A percentile compares a stretch with the other conserved stretches of the same genome.
These are phyloP conservation scores for Cladosporium sp. DNA, from an alignment of 2,329 filamentous ascomycete genomes.

Conservation along the genomic window DNA sequence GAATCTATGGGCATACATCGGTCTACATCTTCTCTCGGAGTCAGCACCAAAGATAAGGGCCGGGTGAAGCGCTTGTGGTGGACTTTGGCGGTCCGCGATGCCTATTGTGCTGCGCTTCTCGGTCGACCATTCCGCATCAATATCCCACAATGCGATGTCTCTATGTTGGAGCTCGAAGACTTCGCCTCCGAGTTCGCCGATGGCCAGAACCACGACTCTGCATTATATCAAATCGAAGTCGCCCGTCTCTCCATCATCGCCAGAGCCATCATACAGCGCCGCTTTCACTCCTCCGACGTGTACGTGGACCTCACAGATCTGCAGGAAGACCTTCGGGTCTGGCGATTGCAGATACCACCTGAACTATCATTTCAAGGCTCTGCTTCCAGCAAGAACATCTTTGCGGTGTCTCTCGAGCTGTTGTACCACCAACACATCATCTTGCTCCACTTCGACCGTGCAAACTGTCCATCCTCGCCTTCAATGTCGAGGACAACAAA, in stretches of 20 bases:
- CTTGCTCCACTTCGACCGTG: slow-evolving; percentile 16
- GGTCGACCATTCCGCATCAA: slow-evolving; percentile 28
- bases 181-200: slow-evolving; percentile 18
- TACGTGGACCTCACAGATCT: slow-evolving; percentile 13
- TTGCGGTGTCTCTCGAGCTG: slow-evolving; percentile 11
- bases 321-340: slow-evolving; percentile 6
- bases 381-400: slow-evolving; percentile 1
- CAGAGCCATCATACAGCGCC: slow-evolving; percentile 19
- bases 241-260: slow-evolving; percentile 25
- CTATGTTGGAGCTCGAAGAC: slow-evolving; percentile 22
- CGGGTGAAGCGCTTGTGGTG: slow-evolving; percentile 27
- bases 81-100: slow-evolving; percentile 26
- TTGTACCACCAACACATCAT: slow-evolving; percentile 21
- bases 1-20: slow-evolving; percentile 28
- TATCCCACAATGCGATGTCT: slow-evolving; percentile 24
- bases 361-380: not conserved
- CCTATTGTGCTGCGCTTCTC: slow-evolving; percentile 23
- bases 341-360: not conserved
- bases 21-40: slow-evolving; percentile 19
- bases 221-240: slow-evolving; percentile 25
- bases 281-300: slow-evolving; percentile 19
- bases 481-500: not conserved
- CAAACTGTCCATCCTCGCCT: not conserved
- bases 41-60: slow-evolving; percentile 22
- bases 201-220: slow-evolving; percentile 1